Percentiles rank a stretch among this genome's conserved stretches.
These are phyloP conservation scores for Dictyostelium firmibasis DNA, from an alignment of 78 protist genomes.

Conservation along the genomic window DNA sequence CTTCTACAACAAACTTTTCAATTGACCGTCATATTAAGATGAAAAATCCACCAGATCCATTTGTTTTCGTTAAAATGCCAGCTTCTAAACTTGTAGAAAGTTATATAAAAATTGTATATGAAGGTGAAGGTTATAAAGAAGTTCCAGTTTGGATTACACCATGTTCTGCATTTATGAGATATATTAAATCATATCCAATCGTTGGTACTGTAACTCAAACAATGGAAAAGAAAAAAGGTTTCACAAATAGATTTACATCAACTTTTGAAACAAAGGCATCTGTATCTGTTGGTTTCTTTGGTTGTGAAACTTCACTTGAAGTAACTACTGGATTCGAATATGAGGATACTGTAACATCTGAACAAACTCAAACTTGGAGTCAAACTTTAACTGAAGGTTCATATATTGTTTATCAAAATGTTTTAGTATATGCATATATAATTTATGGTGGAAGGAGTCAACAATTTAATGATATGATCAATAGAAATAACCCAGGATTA, in stretches of 20 bases:
- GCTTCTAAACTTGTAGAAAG: background rate
- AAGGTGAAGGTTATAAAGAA: background rate
- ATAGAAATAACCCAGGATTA: background rate
- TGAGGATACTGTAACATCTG: background rate
- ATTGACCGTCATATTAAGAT: background rate
- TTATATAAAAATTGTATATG: background rate
- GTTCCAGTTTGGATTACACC: background rate
- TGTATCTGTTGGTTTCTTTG: background rate
- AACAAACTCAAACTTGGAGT: background rate
- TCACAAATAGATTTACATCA: background rate
- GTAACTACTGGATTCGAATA: background rate
- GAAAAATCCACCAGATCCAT: background rate
- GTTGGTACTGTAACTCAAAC: background rate
- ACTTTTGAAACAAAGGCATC: background rate
- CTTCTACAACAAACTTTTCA: background rate
- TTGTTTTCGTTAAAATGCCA: background rate
- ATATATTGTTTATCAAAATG: background rate
- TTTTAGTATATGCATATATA: background rate
- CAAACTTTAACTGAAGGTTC: background rate
- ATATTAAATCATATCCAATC: background rate
- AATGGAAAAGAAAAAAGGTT: background rate
- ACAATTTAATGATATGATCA: background rate
- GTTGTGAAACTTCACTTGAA: background rate
- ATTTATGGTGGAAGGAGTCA: background rate
- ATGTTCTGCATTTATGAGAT: slow-evolving; percentile 2